Evolutionary conservation across 2,329 filamentous ascomycete genomes (phyloP).

Genomic region (Calonectria leucothoes): DNA sequence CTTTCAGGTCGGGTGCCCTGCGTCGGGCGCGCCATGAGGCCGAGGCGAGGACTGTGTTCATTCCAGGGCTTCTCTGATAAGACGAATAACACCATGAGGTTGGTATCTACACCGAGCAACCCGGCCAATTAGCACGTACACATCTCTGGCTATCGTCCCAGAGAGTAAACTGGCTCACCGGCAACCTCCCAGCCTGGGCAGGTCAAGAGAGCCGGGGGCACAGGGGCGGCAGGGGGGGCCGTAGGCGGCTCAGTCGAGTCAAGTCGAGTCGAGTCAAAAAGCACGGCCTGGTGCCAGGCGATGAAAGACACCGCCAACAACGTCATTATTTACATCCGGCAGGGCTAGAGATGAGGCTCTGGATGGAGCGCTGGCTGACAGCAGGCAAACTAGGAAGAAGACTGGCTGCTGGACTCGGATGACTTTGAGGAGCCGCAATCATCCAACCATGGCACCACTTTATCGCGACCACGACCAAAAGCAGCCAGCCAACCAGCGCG

Average conservation of each 20-base stretch:
- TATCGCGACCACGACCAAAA: background rate
- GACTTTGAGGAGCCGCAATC: background rate
- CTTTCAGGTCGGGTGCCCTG: background rate
- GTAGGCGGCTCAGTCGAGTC: background rate
- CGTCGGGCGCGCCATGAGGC: background rate
- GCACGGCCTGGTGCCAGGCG: background rate
- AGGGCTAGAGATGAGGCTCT: background rate
- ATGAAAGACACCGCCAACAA: background rate
- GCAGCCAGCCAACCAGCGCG: background rate
- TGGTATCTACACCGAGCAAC: background rate
- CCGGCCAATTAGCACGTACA: background rate
- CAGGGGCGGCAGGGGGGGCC: background rate
- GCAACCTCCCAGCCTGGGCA: conserved; percentile 15
- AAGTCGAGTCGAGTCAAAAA: too few species aligned
- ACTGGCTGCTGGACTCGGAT: background rate
- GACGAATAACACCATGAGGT: background rate
- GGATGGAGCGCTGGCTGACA: background rate
- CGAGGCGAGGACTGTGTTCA: background rate
- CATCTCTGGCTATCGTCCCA: conserved; percentile 1
- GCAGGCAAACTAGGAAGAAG: conserved; percentile 2
- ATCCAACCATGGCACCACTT: conserved; percentile 9
- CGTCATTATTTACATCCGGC: background rate
- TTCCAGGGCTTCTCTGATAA: background rate
- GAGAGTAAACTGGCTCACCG: conserved; percentile 11
- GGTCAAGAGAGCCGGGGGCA: conserved; percentile 6